Conservation (phyloP, 2,329 filamentous ascomycete species). For the Pseudocercospora macadamiae region DNA sequence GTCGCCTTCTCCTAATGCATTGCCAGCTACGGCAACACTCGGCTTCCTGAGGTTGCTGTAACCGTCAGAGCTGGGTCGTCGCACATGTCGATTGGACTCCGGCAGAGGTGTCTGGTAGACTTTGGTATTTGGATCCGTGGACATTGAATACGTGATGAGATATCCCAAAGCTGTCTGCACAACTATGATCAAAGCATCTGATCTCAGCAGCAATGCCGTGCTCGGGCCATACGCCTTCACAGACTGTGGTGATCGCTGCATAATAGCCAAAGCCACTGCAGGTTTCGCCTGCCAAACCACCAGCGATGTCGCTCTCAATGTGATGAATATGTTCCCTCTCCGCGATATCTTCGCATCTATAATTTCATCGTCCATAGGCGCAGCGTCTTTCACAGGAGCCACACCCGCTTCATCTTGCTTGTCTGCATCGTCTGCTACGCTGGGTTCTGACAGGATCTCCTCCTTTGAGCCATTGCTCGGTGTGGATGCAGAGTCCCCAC, state of each 20-base stretch:
- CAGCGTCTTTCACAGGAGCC: no score
- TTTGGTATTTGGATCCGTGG: conserved; percentile 77
- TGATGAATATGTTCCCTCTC: conserved; percentile 80
- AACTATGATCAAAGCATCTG: conserved; percentile 89
- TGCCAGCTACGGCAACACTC: conserved; percentile 35
- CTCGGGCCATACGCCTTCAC: conserved; percentile 83
- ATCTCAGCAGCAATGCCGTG: conserved; percentile 79
- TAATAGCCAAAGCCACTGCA: conserved; percentile 81
- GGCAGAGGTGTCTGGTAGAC: conserved; percentile 85
- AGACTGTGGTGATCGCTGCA: conserved; percentile 79
- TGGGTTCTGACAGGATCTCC: conserved; percentile 1
- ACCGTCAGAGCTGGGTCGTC: conserved; percentile 54
- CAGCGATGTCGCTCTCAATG: conserved; percentile 81
- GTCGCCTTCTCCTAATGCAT: conserved; percentile 76
- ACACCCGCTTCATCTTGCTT: neutral
- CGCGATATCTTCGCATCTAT: conserved; percentile 76
- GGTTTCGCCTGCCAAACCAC: conserved; percentile 98
- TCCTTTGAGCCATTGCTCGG: conserved; percentile 14
- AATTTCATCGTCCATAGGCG: conserved; percentile 50
- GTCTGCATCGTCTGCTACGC: neutral
- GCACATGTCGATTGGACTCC: conserved; percentile 50
- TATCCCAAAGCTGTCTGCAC: conserved; percentile 85
- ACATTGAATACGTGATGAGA: conserved; percentile 91
- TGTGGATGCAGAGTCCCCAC: conserved; percentile 6
- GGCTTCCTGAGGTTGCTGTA: conserved; percentile 32